Evolutionary conservation across 2,329 filamentous ascomycete genomes (phyloP), one percentile per base, ranked within the genome.

Genomic region (Talaromyces piceae): DNA sequence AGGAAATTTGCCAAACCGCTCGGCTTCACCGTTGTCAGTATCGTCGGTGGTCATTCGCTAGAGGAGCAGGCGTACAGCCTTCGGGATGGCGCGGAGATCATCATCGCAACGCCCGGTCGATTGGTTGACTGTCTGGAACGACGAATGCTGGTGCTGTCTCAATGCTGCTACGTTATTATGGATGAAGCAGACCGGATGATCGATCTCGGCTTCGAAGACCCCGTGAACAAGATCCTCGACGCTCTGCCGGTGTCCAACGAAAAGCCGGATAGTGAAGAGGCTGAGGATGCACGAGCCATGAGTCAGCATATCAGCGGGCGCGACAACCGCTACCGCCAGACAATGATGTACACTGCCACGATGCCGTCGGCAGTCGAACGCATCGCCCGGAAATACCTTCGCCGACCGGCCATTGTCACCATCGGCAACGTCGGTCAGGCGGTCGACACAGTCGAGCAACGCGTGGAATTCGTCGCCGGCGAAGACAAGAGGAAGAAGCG

Each of bases 311-410:
- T 95, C 1, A 84, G 84, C 49, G 82, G 82, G 16, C 82, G 83
- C 58, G 86, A 90, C 62, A 49, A 33, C 7, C 80, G 87, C 20
- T 97, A 97, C 73, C 79, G 93, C 53, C 91, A 98, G 70, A 98
- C 93, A 0, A 98, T 98, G 93, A 98, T 98, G 93, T 98, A 97
- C 81, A 97, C 93, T 58, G 93, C 93, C 49, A 98, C 93, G 25
- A 98, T 98, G 93, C 91, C 93, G 1, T 74, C 87, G 0, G 82
- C 87, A 0, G 88, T 98, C 13, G 93, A 98, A 67, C 87, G 88
- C 56, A 97, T 98, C 57, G 93, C 93, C n/a, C 86, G 91, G 61
- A 95, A 95, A 67, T 98, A 98, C 65, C 82, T 97, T 13, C 87
- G 91, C 1, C 83, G 93, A 11, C 93, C 93, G 0, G 93, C 93